Conservation (phyloP, 2,329 filamentous ascomycete genomes). For the Tolypocladium pustulatum region DNA sequence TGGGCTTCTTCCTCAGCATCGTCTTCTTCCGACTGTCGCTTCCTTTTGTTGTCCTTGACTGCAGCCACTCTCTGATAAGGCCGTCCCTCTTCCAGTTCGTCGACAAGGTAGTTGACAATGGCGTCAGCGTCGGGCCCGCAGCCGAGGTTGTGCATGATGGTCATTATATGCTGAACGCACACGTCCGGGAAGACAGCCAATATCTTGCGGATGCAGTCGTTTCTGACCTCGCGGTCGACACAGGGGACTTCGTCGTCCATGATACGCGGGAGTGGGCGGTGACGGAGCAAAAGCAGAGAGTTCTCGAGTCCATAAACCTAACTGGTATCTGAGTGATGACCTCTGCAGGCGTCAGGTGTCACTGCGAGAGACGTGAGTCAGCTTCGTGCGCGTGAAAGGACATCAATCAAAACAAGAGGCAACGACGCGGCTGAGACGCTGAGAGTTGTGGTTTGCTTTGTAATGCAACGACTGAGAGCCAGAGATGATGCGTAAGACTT, state of each 20-base stretch:
- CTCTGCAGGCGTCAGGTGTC: not conserved
- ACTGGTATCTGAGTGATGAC: not conserved
- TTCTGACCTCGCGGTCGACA: not conserved
- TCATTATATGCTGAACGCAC: slow-evolving; percentile 25
- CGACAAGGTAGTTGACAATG: slow-evolving; percentile 28
- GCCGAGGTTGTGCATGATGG: slow-evolving; percentile 12
- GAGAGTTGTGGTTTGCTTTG: not conserved
- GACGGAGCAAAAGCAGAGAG: not conserved
- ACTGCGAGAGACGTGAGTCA: not conserved
- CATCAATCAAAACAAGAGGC: not conserved
- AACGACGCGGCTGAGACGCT: not conserved
- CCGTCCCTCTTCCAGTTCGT: slow-evolving; percentile 25
- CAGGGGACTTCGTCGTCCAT: not conserved
- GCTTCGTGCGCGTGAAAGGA: not conserved
- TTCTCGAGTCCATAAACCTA: not conserved
- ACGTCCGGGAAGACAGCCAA: slow-evolving; percentile 33
- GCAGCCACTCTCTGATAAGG: slow-evolving; percentile 23
- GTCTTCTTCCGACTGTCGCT: slow-evolving; percentile 17
- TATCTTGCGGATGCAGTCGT: slow-evolving; percentile 8
- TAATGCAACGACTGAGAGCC: not conserved
- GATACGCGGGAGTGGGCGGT: not conserved
- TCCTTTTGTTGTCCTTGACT: slow-evolving; percentile 26
- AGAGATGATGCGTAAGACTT: not conserved
- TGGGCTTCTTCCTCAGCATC: not conserved
- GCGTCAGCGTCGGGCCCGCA: slow-evolving; percentile 18